Conservation (phyloP, 2,329 filamentous ascomycete species). For the Lecanicillium sp. region DNA sequence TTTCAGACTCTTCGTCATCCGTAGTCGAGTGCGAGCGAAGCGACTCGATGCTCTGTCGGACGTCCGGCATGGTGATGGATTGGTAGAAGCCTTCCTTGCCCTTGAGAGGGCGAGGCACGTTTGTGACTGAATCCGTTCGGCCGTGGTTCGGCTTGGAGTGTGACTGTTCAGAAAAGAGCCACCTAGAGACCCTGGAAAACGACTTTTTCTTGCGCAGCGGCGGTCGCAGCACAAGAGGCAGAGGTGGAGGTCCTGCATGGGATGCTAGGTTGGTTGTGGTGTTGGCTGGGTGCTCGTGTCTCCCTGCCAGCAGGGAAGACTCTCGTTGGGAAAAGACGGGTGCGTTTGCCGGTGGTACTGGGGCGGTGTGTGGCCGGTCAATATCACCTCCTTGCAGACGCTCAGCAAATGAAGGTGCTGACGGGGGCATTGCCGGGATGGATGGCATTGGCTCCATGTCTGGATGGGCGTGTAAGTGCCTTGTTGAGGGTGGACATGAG, state of each 20-base stretch:
- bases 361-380: constrained; percentile 25
- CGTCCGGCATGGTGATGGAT: constrained; percentile 32
- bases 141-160: constrained; percentile 27
- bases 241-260: constrained; percentile 39
- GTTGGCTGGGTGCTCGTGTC: background rate
- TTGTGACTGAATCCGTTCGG: constrained; percentile 44
- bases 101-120: constrained; percentile 42
- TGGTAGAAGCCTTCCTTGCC: constrained; percentile 51
- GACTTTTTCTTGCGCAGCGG: constrained; percentile 59
- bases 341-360: constrained; percentile 4
- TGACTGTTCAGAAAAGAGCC: constrained; percentile 41
- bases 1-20: constrained; percentile 28
- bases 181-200: constrained; percentile 52
- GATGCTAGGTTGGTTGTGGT: background rate
- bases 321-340: constrained; percentile 19
- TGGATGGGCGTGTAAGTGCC: constrained; percentile 5
- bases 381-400: constrained; percentile 41
- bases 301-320: no score
- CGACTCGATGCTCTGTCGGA: constrained; percentile 34
- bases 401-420: constrained; percentile 49
- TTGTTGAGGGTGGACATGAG: background rate
- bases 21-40: constrained; percentile 40
- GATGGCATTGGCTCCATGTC: constrained; percentile 41
- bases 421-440: constrained; percentile 48
- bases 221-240: constrained; percentile 51